Conservation (phyloP, 495 filamentous ascomycete genomes). For the Aspergillus diversus region DNA sequence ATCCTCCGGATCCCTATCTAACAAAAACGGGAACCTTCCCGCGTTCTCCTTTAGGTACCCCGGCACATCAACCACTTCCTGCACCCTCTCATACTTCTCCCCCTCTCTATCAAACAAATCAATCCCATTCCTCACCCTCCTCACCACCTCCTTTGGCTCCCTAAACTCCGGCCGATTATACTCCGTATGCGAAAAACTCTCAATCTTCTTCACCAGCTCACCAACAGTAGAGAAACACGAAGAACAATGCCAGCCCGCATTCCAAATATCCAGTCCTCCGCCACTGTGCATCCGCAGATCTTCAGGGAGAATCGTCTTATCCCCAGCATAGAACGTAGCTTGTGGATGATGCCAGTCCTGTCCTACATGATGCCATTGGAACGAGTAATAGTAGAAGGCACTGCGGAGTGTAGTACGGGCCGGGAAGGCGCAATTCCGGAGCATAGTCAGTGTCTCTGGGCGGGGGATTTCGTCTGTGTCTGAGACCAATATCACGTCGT, state of each 20-base stretch:
- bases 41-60: conserved; percentile 36
- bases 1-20: conserved; percentile 37
- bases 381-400: conserved; percentile 60
- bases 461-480: conserved; percentile 60
- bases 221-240: conserved; percentile 55
- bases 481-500: conserved; percentile 7
- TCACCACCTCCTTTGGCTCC: conserved; percentile 45
- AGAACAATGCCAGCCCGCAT: conserved; percentile 60
- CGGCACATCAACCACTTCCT: conserved; percentile 47
- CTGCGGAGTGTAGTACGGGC: conserved; percentile 54
- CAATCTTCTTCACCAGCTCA: conserved; percentile 56
- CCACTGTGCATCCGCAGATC: conserved; percentile 45
- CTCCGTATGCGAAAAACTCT: conserved; percentile 51
- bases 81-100: conserved; percentile 44
- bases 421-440: conserved; percentile 55
- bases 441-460: conserved; percentile 43
- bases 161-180: conserved; percentile 47
- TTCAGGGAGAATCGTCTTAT: conserved; percentile 49
- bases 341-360: conserved; percentile 59
- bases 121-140: conserved; percentile 48
- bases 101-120: conserved; percentile 54
- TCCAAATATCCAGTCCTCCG: conserved; percentile 43
- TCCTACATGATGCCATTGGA: conserved; percentile 56
- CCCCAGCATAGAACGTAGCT: conserved; percentile 54
- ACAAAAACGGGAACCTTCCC: conserved; percentile 35